Base-by-base conservation (phyloP, 2,329 filamentous ascomycete species). In the Berkeleyomyces rouxiae region DNA sequence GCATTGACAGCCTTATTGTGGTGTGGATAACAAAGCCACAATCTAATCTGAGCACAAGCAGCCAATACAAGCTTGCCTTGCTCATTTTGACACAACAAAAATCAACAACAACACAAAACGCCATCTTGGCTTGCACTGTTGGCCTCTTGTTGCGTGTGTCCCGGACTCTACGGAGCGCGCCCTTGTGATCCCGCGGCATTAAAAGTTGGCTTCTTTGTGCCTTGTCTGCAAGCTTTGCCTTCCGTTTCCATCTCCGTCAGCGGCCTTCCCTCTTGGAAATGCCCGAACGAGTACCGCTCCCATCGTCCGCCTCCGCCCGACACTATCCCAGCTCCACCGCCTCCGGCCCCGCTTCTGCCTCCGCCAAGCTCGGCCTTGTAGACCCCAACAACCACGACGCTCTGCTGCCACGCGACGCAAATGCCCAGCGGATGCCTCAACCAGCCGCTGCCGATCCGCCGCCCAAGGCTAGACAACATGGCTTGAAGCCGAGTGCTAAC, bases 391-490 rank as follows among this genome's bases (percentile, higher is more conserved):
- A 84, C 68, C 76, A 82, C 72, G 83, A 85, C 71, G 82, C 83
- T 62, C 75, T 86, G 71, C 84, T 82, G 64, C 82, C 82, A 68
- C 77, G 82, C 71, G 82, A 86, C 75, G 80, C 75, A 66, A 86
- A 86, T 71, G 81, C 78, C 70, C 79, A 82, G 70, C 76, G 80
- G 66, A 71, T 76, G 67, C 76, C 76, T 70, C 62, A 65, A 63
- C 63, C 63, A 62, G 77, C 78, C 66, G 66, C 70, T 42, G 67
- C 70, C 61, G 79, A 82, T 65, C 71, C 78, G 67, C 82, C 82
- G 72, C 73, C 75, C 63, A 80, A 79, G 71, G 74, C 74, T 44
- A 78, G 76, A 36, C 79, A 79, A 69, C 47, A 57, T 46, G 63
- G 57, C 47, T 73, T 78, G 66, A 83, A 77, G 72, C 74, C 82